These are phyloP conservation scores for Colletotrichum higginsianum DNA, from an alignment of 2,329 filamentous ascomycete species.

Conservation along the genomic window DNA sequence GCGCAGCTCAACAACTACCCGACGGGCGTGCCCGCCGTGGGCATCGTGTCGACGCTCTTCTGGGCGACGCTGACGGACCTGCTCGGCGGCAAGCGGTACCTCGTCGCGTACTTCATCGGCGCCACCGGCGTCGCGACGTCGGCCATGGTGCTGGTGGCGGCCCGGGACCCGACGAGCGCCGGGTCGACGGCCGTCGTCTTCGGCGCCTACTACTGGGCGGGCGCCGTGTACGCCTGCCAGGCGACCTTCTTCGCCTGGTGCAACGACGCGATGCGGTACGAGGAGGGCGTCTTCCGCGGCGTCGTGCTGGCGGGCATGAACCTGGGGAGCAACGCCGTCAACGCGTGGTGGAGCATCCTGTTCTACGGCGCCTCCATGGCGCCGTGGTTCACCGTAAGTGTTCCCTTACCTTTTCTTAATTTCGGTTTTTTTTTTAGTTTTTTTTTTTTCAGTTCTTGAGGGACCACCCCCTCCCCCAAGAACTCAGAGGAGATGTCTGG, in stretches of 20 bases:
- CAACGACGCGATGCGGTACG: constrained; percentile 77
- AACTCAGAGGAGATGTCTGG: neutral
- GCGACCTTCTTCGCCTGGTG: constrained; percentile 84
- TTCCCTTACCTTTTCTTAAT: constrained; percentile 7
- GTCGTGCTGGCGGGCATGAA: constrained; percentile 83
- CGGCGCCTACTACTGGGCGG: constrained; percentile 79
- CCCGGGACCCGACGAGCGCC: constrained; percentile 55
- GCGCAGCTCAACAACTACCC: constrained; percentile 71
- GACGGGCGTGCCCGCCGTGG: constrained; percentile 69
- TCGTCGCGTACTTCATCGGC: constrained; percentile 78
- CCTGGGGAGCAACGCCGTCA: constrained; percentile 75
- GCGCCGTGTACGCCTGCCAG: constrained; percentile 79
- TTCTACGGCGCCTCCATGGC: constrained; percentile 79
- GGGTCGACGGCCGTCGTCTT: constrained; percentile 69
- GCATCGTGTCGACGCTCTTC: constrained; percentile 74
- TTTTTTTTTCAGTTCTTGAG: too few relatives aligned
- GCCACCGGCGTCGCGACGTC: constrained; percentile 75
- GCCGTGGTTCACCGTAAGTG: constrained; percentile 74
- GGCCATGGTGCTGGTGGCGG: constrained; percentile 72
- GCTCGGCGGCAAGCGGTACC: constrained; percentile 72
- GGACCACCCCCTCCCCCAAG: too few relatives aligned
- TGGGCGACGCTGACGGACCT: constrained; percentile 80
- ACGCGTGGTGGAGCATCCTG: constrained; percentile 81
- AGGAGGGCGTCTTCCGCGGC: constrained; percentile 74
- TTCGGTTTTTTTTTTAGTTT: too few relatives aligned